Percentiles rank a stretch among this genome's conserved stretches.
Conservation (phyloP, 108 stramenopile genomes). For the Cyclostephanos tholiformis region DNA sequence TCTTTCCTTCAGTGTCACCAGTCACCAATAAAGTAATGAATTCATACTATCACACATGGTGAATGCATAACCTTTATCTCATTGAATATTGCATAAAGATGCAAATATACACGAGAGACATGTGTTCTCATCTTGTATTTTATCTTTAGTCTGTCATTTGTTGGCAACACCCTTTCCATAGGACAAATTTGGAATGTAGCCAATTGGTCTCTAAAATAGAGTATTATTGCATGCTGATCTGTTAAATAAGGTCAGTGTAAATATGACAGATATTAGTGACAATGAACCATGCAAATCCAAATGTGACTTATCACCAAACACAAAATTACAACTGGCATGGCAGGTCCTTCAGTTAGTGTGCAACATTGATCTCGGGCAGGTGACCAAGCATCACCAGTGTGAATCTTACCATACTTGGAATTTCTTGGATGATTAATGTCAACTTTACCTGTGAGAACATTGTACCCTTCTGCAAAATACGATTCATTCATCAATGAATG, state of each 20-base stretch:
- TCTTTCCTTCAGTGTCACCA: not conserved
- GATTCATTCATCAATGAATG: not conserved
- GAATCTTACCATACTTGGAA: not conserved
- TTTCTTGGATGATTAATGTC: not conserved
- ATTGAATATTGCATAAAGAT: not conserved
- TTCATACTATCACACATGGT: not conserved
- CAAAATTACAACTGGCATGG: not conserved
- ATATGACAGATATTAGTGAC: not conserved
- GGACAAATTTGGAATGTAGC: not conserved
- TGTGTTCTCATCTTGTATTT: not conserved
- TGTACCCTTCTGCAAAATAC: not conserved
- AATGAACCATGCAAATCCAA: not conserved
- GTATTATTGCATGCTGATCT: not conserved
- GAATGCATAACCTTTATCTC: not conserved
- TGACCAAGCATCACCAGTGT: not conserved
- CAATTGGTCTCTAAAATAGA: not conserved
- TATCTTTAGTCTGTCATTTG: not conserved
- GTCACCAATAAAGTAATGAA: not conserved
- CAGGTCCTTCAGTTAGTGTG: not conserved
- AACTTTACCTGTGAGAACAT: not conserved
- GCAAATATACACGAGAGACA: not conserved
- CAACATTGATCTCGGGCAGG: not conserved
- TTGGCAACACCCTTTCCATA: not conserved
- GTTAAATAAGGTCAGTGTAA: not conserved
- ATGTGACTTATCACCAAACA: slow-evolving; percentile 7